Percentiles rank a stretch among this genome's conserved stretches.
These are phyloP conservation scores for Backusella westeae DNA, from an alignment of 192 early-diverging fungal species.

Conservation along the genomic window DNA sequence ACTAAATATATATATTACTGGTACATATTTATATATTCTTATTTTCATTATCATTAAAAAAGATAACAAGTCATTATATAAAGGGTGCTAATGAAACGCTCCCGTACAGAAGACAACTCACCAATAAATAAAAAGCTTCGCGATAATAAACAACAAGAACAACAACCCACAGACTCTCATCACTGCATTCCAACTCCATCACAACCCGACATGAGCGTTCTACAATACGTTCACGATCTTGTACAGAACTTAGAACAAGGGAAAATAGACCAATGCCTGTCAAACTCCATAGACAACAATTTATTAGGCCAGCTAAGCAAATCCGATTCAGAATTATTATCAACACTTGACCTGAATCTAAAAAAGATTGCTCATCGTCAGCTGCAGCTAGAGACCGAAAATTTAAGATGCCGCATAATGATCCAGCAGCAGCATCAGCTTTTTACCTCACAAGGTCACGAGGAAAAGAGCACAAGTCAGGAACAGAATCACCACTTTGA, in stretches of 20 bases:
- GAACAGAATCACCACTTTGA: background rate
- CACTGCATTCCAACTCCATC: background rate
- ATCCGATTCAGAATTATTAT: slow-evolving; percentile 6
- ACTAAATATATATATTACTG: background rate
- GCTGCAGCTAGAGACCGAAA: slow-evolving; percentile 30
- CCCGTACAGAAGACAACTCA: slow-evolving; percentile 9
- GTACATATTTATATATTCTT: background rate
- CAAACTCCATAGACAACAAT: background rate
- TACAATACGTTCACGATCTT: slow-evolving; percentile 11
- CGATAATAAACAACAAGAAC: slow-evolving; percentile 2
- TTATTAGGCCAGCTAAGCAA: slow-evolving; percentile 17
- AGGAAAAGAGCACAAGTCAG: slow-evolving; percentile 4
- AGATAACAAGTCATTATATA: background rate
- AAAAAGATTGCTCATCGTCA: slow-evolving; percentile 30
- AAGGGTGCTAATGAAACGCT: slow-evolving; percentile 9
- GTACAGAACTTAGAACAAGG: slow-evolving; percentile 11
- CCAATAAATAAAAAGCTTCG: slow-evolving; percentile 12
- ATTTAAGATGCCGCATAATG: slow-evolving; percentile 28
- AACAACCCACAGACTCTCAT: background rate
- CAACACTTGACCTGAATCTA: slow-evolving; percentile 13
- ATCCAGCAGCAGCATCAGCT: slow-evolving; percentile 29
- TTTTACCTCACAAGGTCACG: slow-evolving; percentile 11
- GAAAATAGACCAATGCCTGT: slow-evolving; percentile 7
- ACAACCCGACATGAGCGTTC: slow-evolving; percentile 5
- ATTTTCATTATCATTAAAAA: background rate